phyloP scores from a whole-genome alignment of 192 early-diverging fungal species.

The Rhizophagus sp. region DNA sequence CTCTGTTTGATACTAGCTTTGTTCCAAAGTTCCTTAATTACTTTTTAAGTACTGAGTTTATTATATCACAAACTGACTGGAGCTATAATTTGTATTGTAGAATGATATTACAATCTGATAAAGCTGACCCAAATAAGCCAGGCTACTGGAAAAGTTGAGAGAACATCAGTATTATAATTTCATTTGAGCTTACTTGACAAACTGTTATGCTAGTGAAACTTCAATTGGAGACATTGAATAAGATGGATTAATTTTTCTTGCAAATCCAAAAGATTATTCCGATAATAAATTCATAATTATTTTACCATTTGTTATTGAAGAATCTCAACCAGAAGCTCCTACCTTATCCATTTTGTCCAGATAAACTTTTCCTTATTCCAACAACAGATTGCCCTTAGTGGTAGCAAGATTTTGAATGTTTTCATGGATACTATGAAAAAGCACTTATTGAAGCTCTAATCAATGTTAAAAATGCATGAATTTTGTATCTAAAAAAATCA shows the following conservation, averaged over 20 bases:
- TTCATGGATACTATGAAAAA: not conserved
- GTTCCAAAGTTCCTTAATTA: too few species aligned
- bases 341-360: not conserved
- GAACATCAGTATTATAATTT: not conserved
- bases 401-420: not conserved
- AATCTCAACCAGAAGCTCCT: not conserved
- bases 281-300: not conserved
- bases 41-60: too few species aligned
- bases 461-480: not conserved
- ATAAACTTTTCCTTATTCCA: not conserved
- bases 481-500: not conserved
- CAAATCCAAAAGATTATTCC: not conserved
- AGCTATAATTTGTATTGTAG: not conserved
- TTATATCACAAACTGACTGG: too few species aligned
- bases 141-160: not conserved
- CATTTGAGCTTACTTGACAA: not conserved
- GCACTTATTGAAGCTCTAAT: not conserved
- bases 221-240: not conserved
- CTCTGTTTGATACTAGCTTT: too few species aligned
- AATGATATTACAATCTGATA: not conserved
- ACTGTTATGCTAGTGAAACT: not conserved
- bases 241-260: not conserved
- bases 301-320: not conserved
- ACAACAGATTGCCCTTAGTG: not conserved
- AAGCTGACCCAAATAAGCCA: not conserved